Conservation (phyloP, 2,329 filamentous ascomycete species). For the Microcyclosporella mali region DNA sequence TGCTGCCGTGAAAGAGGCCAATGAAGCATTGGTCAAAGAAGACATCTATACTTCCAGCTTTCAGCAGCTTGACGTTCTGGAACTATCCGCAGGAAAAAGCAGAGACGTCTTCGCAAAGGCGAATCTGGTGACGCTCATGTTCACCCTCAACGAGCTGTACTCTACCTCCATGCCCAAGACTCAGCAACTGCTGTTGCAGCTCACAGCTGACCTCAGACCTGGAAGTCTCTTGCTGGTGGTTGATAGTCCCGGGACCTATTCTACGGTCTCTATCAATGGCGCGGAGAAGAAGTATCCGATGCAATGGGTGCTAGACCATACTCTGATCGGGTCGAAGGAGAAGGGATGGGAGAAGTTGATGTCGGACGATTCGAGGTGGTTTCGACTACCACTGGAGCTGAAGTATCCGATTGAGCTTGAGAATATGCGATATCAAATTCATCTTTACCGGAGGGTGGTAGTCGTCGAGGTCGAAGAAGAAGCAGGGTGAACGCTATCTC, state of each 20-base stretch:
- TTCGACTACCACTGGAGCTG: constrained; percentile 58
- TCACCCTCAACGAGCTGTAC: constrained; percentile 95
- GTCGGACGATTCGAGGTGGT: constrained; percentile 77
- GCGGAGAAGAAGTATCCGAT: constrained; percentile 71
- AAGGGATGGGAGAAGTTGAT: constrained; percentile 66
- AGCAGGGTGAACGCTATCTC: neutral
- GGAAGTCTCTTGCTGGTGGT: constrained; percentile 74
- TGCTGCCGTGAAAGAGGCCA: constrained; percentile 38
- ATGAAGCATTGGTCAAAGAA: constrained; percentile 32
- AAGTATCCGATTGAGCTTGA: constrained; percentile 80
- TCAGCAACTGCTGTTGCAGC: constrained; percentile 64
- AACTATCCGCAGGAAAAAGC: constrained; percentile 34
- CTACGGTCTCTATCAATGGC: constrained; percentile 61
- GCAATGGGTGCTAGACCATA: constrained; percentile 85
- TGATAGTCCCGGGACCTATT: constrained; percentile 91
- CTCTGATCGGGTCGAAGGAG: constrained; percentile 47
- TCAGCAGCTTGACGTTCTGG: constrained; percentile 47
- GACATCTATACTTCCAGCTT: constrained; percentile 37
- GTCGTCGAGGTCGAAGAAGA: too few relatives aligned
- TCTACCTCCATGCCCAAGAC: constrained; percentile 67
- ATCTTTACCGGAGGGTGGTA: constrained; percentile 57
- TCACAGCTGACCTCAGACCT: constrained; percentile 53
- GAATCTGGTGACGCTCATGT: constrained; percentile 71
- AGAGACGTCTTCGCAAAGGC: constrained; percentile 26
- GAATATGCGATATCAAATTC: constrained; percentile 92